These are phyloP conservation scores for Chalciporus pseudorubinellus DNA, from an alignment of 768 basidiomycete species.

Conservation along the genomic window DNA sequence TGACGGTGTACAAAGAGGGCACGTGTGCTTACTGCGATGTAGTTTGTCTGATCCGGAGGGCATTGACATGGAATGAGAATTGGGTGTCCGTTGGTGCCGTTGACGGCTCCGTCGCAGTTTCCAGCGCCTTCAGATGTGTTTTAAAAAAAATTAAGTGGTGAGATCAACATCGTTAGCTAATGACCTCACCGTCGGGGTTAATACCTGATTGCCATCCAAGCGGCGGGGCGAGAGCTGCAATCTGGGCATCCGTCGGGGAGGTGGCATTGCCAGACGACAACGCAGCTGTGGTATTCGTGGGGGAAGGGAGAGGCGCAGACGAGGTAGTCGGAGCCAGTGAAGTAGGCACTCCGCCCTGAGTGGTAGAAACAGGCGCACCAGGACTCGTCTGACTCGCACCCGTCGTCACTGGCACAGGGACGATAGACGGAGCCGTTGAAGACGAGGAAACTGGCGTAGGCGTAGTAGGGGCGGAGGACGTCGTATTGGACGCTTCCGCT, in stretches of 20 bases:
- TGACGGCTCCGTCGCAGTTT: slow-evolving; percentile 37
- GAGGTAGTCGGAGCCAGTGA: background rate
- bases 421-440: background rate
- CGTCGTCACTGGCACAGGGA: background rate
- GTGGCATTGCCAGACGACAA: slow-evolving; percentile 6
- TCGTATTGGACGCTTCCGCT: slow-evolving; percentile 10
- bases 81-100: slow-evolving; percentile 30
- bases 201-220: slow-evolving; percentile 53
- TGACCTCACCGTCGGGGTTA: slow-evolving; percentile 56
- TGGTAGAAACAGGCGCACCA: background rate
- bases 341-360: background rate
- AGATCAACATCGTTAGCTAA: background rate
- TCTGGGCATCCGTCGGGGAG: slow-evolving; percentile 23
- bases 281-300: slow-evolving; percentile 1
- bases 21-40: slow-evolving; percentile 22
- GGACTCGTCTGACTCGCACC: background rate
- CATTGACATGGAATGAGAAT: slow-evolving; percentile 36
- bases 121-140: slow-evolving; percentile 28
- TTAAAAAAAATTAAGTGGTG: background rate
- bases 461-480: background rate
- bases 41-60: slow-evolving; percentile 29
- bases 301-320: background rate
- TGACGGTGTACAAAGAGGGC: background rate
- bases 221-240: slow-evolving; percentile 50
- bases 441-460: background rate